phyloP scores from a whole-genome alignment of 176 grass and related monocot genomes.

The Phragmites australis region DNA sequence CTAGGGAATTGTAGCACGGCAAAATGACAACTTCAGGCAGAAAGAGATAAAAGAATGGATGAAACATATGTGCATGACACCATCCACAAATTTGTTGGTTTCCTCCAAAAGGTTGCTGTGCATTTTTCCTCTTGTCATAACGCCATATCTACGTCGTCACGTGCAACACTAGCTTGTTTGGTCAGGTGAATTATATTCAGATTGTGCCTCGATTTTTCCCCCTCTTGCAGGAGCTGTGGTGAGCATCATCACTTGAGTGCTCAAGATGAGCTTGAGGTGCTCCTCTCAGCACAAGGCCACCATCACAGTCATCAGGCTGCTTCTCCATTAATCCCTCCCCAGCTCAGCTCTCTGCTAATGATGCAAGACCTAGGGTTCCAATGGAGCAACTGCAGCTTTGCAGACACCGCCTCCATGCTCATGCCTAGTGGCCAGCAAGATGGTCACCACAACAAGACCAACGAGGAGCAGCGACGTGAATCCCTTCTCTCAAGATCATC shows the following conservation, averaged over 20 bases:
- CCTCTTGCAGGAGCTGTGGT: constrained; percentile 46
- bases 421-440: constrained; percentile 31
- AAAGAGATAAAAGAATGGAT: constrained; percentile 28
- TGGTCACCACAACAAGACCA: constrained; percentile 38
- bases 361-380: constrained; percentile 91
- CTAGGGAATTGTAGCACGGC: constrained; percentile 75
- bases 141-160: not conserved
- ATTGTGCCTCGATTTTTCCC: not conserved
- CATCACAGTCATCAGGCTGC: constrained; percentile 27
- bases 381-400: constrained; percentile 43
- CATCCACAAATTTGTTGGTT: constrained; percentile 50
- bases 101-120: constrained; percentile 33
- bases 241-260: constrained; percentile 11
- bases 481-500: constrained; percentile 18
- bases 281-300: constrained; percentile 46
- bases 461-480: constrained; percentile 38
- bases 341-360: constrained; percentile 51
- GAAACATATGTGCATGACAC: constrained; percentile 28
- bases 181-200: not conserved
- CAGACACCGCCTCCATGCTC: constrained; percentile 24
- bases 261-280: constrained; percentile 41
- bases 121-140: constrained; percentile 41
- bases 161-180: not conserved
- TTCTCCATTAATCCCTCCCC: constrained; percentile 33
- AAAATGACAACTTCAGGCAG: constrained; percentile 49